A percentile compares a stretch with the other conserved stretches of the same genome.
phyloP scores from a whole-genome alignment of 768 basidiomycete genomes.

The Amanita muscaria region DNA sequence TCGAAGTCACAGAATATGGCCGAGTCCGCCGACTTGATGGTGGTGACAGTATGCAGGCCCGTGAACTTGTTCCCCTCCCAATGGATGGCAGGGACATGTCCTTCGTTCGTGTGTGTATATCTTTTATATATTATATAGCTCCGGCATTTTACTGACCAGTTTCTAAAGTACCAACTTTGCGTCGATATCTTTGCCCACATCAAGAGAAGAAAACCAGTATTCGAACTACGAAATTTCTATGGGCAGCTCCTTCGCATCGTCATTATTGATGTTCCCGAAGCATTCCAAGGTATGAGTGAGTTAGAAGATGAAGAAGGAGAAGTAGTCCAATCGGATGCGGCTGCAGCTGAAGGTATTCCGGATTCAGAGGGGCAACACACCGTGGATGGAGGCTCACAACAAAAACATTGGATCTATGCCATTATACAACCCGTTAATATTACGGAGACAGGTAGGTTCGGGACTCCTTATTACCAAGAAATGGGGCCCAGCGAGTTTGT shows the following conservation, averaged over 20 bases:
- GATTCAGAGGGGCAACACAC: too few relatives aligned
- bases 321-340: too few relatives aligned
- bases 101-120: slow-evolving; percentile 27
- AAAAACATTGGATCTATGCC: too few relatives aligned
- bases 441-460: too few relatives aligned
- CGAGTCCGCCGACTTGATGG: too few relatives aligned
- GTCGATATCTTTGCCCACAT: slow-evolving; percentile 22
- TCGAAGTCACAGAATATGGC: slow-evolving; percentile 18
- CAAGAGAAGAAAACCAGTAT: slow-evolving; percentile 5
- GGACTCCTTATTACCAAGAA: slow-evolving; percentile 12
- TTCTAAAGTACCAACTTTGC: too few relatives aligned
- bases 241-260: slow-evolving; percentile 24
- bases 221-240: slow-evolving; percentile 19
- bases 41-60: slow-evolving; percentile 20
- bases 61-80: slow-evolving; percentile 14
- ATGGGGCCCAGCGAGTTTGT: slow-evolving; percentile 14
- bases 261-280: slow-evolving; percentile 13
- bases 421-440: too few relatives aligned
- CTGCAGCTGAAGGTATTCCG: too few relatives aligned
- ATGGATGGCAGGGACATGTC: too few relatives aligned
- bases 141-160: background rate
- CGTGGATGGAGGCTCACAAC: too few relatives aligned
- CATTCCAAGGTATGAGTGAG: background rate
- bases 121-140: background rate
- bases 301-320: too few relatives aligned